Conservation (phyloP, 345 rosid species). For the Murraya koenigii region DNA sequence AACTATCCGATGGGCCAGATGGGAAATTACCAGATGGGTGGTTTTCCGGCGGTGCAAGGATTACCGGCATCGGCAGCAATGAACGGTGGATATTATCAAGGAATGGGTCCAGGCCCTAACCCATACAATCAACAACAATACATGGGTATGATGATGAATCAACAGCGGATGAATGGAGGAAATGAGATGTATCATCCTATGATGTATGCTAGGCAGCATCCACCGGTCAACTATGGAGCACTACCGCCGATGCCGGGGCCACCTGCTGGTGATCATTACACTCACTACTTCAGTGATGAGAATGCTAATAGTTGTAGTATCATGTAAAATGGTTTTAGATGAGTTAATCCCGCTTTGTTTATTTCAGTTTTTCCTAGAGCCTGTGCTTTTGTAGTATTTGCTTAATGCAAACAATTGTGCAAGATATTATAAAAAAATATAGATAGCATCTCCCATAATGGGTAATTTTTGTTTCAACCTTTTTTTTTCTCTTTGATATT, state of each 20-base stretch:
- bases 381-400: conserved; percentile 3
- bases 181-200: conserved; percentile 74
- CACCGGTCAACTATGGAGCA: conserved; percentile 49
- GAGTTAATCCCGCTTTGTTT: conserved; percentile 2
- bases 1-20: conserved; percentile 22
- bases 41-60: conserved; percentile 68
- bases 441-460: conserved; percentile 14
- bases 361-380: neutral
- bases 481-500: too few relatives aligned
- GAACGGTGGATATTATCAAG: conserved; percentile 53
- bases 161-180: conserved; percentile 48
- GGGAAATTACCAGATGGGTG: conserved; percentile 21
- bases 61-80: conserved; percentile 43
- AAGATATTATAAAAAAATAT: neutral
- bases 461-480: conserved; percentile 18
- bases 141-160: conserved; percentile 71
- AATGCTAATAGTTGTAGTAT: conserved; percentile 80
- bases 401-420: conserved; percentile 21
- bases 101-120: conserved; percentile 45
- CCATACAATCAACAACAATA: conserved; percentile 63
- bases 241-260: conserved; percentile 54
- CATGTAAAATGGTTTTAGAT: conserved; percentile 49
- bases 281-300: conserved; percentile 86
- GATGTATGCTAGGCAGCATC: conserved; percentile 75
- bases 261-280: conserved; percentile 47